These are phyloP conservation scores for Pseudozyma sp. DNA, from an alignment of 1,284 basidiomycete species.

Conservation along the genomic window DNA sequence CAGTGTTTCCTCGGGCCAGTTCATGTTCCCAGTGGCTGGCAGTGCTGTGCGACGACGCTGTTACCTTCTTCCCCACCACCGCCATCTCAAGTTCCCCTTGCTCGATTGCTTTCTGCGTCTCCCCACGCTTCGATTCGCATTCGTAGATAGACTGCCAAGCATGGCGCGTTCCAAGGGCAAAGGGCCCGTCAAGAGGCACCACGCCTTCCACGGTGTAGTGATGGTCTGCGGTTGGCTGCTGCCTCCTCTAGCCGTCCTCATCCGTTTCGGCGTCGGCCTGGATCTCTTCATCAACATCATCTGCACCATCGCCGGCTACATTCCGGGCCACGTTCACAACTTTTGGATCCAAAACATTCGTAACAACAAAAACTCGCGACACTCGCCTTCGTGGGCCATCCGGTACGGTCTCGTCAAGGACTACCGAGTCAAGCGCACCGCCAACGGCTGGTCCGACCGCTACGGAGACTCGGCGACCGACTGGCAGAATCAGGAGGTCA, in stretches of 20 bases:
- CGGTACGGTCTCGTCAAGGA: constrained; percentile 54
- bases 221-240: constrained; percentile 58
- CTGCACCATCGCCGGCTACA: constrained; percentile 82
- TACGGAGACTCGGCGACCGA: constrained; percentile 42
- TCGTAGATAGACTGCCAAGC: not conserved
- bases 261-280: constrained; percentile 88
- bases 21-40: too few species aligned
- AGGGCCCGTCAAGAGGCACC: constrained; percentile 72
- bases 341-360: constrained; percentile 92
- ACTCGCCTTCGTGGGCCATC: constrained; percentile 94
- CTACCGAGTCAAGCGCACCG: constrained; percentile 49
- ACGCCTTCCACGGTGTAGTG: constrained; percentile 84
- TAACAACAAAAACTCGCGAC: constrained; percentile 89
- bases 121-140: not conserved
- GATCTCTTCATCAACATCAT: constrained; percentile 94
- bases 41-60: too few species aligned
- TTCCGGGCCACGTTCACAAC: constrained; percentile 78
- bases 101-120: not conserved
- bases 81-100: too few species aligned
- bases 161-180: constrained; percentile 32
- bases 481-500: constrained; percentile 44
- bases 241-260: constrained; percentile 78
- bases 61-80: too few species aligned
- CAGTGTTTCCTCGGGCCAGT: too few species aligned
- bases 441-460: constrained; percentile 52